Base-by-base conservation (phyloP, 2,329 filamentous ascomycete species). In the Pseudocercospora fuligena region DNA sequence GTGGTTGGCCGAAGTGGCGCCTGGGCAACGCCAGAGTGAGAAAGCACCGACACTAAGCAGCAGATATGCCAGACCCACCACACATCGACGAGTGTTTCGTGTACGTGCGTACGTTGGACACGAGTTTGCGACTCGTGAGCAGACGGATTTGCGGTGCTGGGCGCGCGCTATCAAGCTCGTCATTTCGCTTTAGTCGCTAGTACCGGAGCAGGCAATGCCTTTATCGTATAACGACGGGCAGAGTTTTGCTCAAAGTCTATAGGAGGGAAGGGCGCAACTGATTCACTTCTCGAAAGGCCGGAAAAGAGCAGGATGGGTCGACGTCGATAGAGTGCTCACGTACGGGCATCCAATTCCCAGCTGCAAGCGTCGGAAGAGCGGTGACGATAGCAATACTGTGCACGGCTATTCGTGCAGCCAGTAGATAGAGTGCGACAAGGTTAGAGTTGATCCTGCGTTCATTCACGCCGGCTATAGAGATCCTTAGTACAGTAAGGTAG, bases 141-240 rank as follows among this genome's bases (percentile, higher is more conserved):
- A 29, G 21, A 54, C 21, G 21, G 9, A 29, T 25, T 25, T 54
- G 51, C 25, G 29, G 53, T 57, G 53, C 27, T 57, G 27, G 53
- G 56, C 63, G 63, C 36, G 57, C 63, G 46, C 63, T 64, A 64
- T 64, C 62, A 53, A 53, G 49, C 49, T 53, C 51, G 25, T 54
- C 51, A 54, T 54, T 54, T 54, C 51, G 51, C 51, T 54, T 60
- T 60, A n/a, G 33, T 53, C 43, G 62, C 62, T 60, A 64, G 62
- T 57, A 64, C 57, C 40, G 63, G 47, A 65, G 57, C 63, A 61
- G 63, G 63, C 63, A 60, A 54, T 61, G 63, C 63, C 57, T 61
- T 40, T 23, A 58, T 58, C 29, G 54, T 40, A 58, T 58, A 25
- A 40, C 36, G 36, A 40, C 14, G 14, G 14, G 36, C 36, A n/a